Evolutionary conservation across 2,329 filamentous ascomycete genomes (phyloP).

Genomic region (Aspergillus vadensis): DNA sequence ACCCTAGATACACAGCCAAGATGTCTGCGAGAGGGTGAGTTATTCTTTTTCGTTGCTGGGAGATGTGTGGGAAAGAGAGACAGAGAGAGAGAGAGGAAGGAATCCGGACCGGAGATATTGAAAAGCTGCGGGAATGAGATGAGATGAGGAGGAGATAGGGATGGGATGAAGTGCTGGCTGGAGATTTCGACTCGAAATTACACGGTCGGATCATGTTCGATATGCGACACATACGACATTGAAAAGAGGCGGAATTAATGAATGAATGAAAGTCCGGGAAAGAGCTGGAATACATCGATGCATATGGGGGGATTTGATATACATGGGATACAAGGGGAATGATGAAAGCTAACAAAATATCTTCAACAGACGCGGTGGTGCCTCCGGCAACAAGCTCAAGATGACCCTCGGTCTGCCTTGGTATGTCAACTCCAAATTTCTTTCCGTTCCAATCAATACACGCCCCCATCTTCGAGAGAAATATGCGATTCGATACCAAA

Average conservation of each 20-base stretch:
- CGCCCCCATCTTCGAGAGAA: slow-evolving; percentile 19
- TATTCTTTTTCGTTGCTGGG: slow-evolving; percentile 18
- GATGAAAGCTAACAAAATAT: slow-evolving; percentile 23
- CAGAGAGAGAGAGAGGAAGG: not conserved
- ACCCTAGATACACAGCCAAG: slow-evolving; percentile 46
- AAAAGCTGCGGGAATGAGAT: not conserved
- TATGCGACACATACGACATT: too few relatives aligned
- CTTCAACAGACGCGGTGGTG: slow-evolving; percentile 66
- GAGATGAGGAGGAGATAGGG: not conserved
- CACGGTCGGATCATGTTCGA: too few relatives aligned
- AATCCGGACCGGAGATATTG: not conserved
- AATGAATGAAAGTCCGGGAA: too few relatives aligned
- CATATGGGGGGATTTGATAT: too few relatives aligned
- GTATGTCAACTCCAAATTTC: slow-evolving; percentile 63
- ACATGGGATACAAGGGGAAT: too few relatives aligned
- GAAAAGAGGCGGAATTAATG: too few relatives aligned
- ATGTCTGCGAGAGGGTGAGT: slow-evolving; percentile 57
- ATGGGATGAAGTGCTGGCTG: not conserved
- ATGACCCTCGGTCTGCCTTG: slow-evolving; percentile 99
- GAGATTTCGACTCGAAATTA: too few relatives aligned
- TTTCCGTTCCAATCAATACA: slow-evolving; percentile 12
- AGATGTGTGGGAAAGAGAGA: slow-evolving; percentile 16
- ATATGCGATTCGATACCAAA: slow-evolving; percentile 5
- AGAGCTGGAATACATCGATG: too few relatives aligned
- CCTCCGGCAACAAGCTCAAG: slow-evolving; percentile 98